These are phyloP conservation scores for Xylaria sp. DNA, from an alignment of 2,329 filamentous ascomycete genomes.

Conservation along the genomic window DNA sequence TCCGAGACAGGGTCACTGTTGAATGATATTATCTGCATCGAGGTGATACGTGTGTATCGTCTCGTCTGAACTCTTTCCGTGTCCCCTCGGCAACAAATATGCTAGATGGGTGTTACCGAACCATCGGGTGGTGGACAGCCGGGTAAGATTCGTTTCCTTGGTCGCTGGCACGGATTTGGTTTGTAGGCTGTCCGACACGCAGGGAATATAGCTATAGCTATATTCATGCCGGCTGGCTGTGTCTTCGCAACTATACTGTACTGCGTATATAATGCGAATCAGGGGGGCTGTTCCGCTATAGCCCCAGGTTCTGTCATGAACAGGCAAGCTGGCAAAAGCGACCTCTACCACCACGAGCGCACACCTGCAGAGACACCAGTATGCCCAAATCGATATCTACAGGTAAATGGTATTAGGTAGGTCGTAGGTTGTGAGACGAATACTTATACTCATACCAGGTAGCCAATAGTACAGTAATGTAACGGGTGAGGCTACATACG, in stretches of 20 bases:
- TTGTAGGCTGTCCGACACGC: too few relatives aligned
- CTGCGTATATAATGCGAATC: too few relatives aligned
- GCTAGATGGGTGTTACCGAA: slow-evolving; percentile 2
- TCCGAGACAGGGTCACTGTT: slow-evolving; percentile 20
- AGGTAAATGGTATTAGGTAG: background rate
- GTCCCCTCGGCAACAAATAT: background rate
- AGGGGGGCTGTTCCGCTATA: background rate
- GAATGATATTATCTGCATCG: slow-evolving; percentile 5
- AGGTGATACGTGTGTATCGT: slow-evolving; percentile 24
- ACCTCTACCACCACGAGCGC: too few relatives aligned
- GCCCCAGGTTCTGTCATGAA: background rate
- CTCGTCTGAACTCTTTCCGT: slow-evolving; percentile 14
- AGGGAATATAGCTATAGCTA: too few relatives aligned
- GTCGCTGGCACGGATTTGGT: background rate
- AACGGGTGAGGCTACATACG: slow-evolving; percentile 31
- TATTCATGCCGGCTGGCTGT: background rate
- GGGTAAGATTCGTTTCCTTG: background rate
- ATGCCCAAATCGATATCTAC: too few relatives aligned
- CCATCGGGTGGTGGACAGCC: too few relatives aligned
- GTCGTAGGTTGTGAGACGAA: background rate
- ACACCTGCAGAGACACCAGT: too few relatives aligned
- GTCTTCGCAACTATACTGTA: too few relatives aligned
- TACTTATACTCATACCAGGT: background rate
- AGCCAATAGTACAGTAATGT: background rate
- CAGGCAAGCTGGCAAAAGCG: too few relatives aligned